These are phyloP conservation scores for Durotheca rogersii DNA, from an alignment of 495 filamentous ascomycete species.

Conservation along the genomic window DNA sequence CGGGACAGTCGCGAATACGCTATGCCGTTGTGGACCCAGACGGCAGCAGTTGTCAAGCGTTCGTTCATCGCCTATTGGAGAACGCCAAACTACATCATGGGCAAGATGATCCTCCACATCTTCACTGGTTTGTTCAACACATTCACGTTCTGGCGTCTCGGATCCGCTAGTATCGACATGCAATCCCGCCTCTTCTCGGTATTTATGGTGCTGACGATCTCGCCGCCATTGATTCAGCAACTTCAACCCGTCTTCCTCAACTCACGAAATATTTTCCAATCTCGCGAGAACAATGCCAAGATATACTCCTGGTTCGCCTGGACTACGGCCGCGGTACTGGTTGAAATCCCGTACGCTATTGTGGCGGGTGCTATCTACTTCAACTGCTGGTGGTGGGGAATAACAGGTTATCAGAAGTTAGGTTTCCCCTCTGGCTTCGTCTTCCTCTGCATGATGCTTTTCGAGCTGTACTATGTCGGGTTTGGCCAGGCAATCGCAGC, in stretches of 20 bases:
- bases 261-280: conserved; percentile 68
- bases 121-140: conserved; percentile 63
- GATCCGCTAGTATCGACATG: conserved; percentile 63
- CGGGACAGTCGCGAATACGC: conserved; percentile 37
- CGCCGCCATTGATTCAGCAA: conserved; percentile 51
- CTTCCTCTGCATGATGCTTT: conserved; percentile 56
- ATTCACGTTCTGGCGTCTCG: conserved; percentile 72
- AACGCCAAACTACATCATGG: conserved; percentile 68
- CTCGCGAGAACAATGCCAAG: conserved; percentile 70
- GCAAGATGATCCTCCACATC: conserved; percentile 49
- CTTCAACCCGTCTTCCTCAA: conserved; percentile 71
- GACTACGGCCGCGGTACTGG: conserved; percentile 52
- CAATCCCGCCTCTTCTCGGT: conserved; percentile 74
- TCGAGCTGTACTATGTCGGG: conserved; percentile 70
- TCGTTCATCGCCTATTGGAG: conserved; percentile 76
- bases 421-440: conserved; percentile 60
- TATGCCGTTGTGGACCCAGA: conserved; percentile 40
- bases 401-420: conserved; percentile 42
- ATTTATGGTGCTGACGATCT: conserved; percentile 62
- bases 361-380: conserved; percentile 53
- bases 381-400: conserved; percentile 64
- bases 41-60: conserved; percentile 49
- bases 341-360: conserved; percentile 61
- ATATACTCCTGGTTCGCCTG: conserved; percentile 71
- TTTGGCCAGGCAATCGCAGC: conserved; percentile 78